Conservation (phyloP, 441 rosid species). For the Gossypium lobatum region DNA sequence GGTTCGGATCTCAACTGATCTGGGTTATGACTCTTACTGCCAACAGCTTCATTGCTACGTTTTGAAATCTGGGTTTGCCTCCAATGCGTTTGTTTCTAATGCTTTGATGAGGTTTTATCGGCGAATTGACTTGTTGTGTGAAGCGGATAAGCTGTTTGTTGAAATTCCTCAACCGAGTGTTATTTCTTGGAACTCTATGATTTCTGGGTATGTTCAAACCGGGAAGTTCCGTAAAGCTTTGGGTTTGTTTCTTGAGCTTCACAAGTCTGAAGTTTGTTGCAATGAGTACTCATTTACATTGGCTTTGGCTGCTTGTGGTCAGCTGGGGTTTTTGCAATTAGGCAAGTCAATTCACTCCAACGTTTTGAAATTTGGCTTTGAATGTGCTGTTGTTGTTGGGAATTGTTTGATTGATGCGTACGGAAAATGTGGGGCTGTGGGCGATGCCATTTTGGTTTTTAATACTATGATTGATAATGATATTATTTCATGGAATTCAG, state of each 20-base stretch:
- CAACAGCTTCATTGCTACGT: constrained; percentile 56
- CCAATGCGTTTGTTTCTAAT: constrained; percentile 44
- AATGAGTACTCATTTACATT: constrained; percentile 58
- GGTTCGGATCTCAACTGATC: constrained; percentile 46
- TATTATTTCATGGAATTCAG: constrained; percentile 73
- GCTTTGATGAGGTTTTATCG: constrained; percentile 46
- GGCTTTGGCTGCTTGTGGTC: constrained; percentile 63
- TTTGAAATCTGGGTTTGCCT: constrained; percentile 49
- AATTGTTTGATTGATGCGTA: constrained; percentile 84
- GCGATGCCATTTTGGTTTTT: constrained; percentile 50
- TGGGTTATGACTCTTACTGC: constrained; percentile 39
- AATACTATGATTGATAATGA: constrained; percentile 44
- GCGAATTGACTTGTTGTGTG: constrained; percentile 23
- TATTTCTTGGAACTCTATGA: constrained; percentile 71
- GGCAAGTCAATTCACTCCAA: constrained; percentile 57
- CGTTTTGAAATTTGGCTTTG: constrained; percentile 49
- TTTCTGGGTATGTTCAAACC: constrained; percentile 46
- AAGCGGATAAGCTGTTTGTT: constrained; percentile 52
- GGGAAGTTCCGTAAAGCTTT: constrained; percentile 46
- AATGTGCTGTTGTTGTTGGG: constrained; percentile 36
- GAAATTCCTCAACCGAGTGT: constrained; percentile 74
- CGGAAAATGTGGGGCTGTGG: constrained; percentile 59
- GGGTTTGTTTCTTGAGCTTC: constrained; percentile 46
- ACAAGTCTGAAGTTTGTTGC: constrained; percentile 35
- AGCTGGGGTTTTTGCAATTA: constrained; percentile 24